These are phyloP conservation scores for Eucalyptus camaldulensis DNA, from an alignment of 345 rosid species.

Conservation along the genomic window DNA sequence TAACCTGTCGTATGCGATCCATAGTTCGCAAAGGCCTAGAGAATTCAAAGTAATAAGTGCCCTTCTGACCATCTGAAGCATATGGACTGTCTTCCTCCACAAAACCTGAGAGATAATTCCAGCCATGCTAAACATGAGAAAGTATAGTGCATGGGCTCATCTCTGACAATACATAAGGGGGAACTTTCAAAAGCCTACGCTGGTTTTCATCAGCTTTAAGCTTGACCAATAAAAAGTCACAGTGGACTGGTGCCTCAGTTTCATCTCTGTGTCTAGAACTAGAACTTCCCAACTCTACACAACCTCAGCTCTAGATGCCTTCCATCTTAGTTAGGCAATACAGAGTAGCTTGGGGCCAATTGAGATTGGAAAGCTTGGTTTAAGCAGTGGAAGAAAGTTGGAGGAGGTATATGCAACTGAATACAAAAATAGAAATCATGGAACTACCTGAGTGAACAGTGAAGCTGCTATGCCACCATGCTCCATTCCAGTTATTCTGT, in stretches of 20 bases:
- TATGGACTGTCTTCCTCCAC: constrained; percentile 91
- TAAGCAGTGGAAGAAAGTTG: background rate
- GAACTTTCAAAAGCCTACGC: background rate
- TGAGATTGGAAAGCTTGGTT: background rate
- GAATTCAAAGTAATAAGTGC: constrained; percentile 80
- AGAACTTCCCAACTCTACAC: background rate
- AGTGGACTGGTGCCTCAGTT: background rate
- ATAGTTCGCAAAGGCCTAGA: constrained; percentile 86
- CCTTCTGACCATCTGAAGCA: constrained; percentile 49
- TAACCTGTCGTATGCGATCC: constrained; percentile 90
- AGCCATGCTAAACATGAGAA: background rate
- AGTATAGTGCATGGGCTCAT: background rate
- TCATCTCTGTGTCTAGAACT: background rate
- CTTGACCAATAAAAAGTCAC: background rate
- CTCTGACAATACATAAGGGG: background rate
- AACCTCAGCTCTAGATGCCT: background rate
- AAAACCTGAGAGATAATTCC: constrained; percentile 29
- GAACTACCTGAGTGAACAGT: constrained; percentile 48
- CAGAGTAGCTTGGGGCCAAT: background rate
- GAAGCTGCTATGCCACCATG: constrained; percentile 94
- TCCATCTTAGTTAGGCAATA: background rate
- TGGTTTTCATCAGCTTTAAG: background rate
- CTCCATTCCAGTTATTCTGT: constrained; percentile 93
- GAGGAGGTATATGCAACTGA: background rate
- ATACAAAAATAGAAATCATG: background rate